A percentile compares a stretch with the other conserved stretches of the same genome.
Conservation (phyloP, 2,329 filamentous ascomycete genomes). For the Venturia pyrina region DNA sequence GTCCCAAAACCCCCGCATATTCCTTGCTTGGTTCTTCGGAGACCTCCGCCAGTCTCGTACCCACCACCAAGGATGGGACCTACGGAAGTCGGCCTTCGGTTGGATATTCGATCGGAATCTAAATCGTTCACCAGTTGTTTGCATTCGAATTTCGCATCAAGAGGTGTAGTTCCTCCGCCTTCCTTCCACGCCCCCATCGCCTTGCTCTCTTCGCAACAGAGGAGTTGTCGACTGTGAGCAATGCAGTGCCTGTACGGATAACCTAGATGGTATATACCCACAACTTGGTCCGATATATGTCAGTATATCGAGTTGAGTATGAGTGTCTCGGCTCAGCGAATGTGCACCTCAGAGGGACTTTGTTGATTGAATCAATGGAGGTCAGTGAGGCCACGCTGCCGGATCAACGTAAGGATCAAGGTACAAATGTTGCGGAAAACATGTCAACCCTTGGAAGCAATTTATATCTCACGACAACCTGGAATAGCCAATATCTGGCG, state of each 20-base stretch:
- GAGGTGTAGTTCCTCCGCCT: constrained; percentile 21
- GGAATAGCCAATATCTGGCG: no score
- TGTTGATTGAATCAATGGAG: constrained; percentile 17
- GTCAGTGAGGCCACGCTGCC: background rate
- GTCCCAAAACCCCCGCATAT: constrained; percentile 9
- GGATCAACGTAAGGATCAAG: background rate
- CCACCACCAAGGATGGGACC: no score
- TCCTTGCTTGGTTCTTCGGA: background rate
- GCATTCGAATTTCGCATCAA: constrained; percentile 19
- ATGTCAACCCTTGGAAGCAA: background rate
- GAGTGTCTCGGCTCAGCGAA: background rate
- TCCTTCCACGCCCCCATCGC: constrained; percentile 27
- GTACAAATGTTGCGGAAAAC: background rate
- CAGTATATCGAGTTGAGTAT: background rate
- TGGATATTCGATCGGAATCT: constrained; percentile 8
- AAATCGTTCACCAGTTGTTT: constrained; percentile 5
- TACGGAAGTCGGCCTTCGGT: no score
- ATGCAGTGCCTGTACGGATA: background rate
- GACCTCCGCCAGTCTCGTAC: no score
- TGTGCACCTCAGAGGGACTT: constrained; percentile 17
- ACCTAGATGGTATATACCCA: background rate
- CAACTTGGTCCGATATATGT: background rate
- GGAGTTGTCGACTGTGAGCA: constrained; percentile 12
- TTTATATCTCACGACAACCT: background rate
- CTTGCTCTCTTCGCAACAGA: constrained; percentile 26